phyloP scores from a whole-genome alignment of 192 early-diverging fungal species.

The Mortierella claussenii region DNA sequence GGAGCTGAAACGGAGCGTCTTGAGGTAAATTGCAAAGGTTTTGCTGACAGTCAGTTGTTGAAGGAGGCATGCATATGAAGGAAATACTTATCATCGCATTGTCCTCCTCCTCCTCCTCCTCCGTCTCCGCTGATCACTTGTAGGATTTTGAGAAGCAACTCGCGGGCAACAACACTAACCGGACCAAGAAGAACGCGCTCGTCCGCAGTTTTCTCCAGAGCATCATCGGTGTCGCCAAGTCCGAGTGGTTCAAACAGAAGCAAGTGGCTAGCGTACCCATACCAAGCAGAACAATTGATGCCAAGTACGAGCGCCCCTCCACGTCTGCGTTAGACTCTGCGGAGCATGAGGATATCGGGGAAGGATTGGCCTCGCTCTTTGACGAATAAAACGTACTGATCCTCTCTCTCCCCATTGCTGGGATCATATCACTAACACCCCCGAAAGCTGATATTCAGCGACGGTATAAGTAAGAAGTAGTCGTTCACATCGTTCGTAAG shows the following conservation, averaged over 20 bases:
- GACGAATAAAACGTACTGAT: conserved; percentile 27
- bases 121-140: too few species aligned
- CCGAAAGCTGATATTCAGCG: too few species aligned
- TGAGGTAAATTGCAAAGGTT: conserved; percentile 20
- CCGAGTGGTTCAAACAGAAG: conserved; percentile 51
- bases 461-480: too few species aligned
- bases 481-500: too few species aligned
- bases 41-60: background rate
- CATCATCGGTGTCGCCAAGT: conserved; percentile 52
- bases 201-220: conserved; percentile 46
- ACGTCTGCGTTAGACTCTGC: conserved; percentile 26
- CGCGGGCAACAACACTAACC: conserved; percentile 3
- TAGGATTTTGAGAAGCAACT: conserved; percentile 41
- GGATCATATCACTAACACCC: too few species aligned
- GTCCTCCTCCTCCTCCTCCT: too few species aligned
- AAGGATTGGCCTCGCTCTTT: conserved; percentile 31
- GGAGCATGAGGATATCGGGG: conserved; percentile 40
- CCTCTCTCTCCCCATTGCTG: too few species aligned
- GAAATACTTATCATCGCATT: too few species aligned
- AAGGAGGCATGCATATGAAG: too few species aligned
- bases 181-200: conserved; percentile 38
- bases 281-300: conserved; percentile 26
- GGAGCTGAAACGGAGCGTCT: conserved; percentile 26
- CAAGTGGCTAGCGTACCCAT: conserved; percentile 13
- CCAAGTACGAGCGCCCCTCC: conserved; percentile 38